Base-by-base conservation (phyloP, 2,329 filamentous ascomycete genomes). In the Verticillium zaregamsianum region DNA sequence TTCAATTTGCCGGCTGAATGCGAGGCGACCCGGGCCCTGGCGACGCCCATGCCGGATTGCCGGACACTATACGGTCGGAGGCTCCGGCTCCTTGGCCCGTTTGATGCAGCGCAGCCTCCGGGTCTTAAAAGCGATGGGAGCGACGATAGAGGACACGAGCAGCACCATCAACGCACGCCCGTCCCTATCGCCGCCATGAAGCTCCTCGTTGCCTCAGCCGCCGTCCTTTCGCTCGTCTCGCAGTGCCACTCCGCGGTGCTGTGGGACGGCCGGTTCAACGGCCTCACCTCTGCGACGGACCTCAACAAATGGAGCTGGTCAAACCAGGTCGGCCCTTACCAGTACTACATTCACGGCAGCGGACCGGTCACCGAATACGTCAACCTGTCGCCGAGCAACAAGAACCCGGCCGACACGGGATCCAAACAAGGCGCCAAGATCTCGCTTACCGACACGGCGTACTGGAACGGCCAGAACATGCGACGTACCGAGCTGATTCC, bases 321-420 rank as follows among this genome's bases (percentile, higher is more conserved):
- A n/a, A 89, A 86, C 72, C 83, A 88, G 74, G 85, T 89, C 68
- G 86, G 86, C 1, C 82, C 86, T 0, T 92, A 90, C 75, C 89
- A 91, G 73, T 91, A 89, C 79, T 91, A 91, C 77, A 91, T 91
- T 71, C 89, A 92, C 76, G 90, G 90, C 39, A 75, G 77, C 14
- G 82, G 80, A 11, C 58, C 76, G 1, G 80, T 85, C 9, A 80
- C 79, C 37, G 76, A 83, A 68, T 90, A 91, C 73, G 80, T 91
- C 66, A 86, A 85, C 68, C 78, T 90, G 2, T 82, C 80, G 1
- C 72, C 84, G 0, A 73, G 76, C 63, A 87, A 80, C 80, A 89
- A 88, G 77, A 91, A 90, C 74, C 84, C 87, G 0, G 84, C 83
- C 67, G 88, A 91, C 72, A 79, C 77, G 0, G 79, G 77, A 58